phyloP scores from a whole-genome alignment of 495 filamentous ascomycete genomes.

The Tuber microsphaerosporum region DNA sequence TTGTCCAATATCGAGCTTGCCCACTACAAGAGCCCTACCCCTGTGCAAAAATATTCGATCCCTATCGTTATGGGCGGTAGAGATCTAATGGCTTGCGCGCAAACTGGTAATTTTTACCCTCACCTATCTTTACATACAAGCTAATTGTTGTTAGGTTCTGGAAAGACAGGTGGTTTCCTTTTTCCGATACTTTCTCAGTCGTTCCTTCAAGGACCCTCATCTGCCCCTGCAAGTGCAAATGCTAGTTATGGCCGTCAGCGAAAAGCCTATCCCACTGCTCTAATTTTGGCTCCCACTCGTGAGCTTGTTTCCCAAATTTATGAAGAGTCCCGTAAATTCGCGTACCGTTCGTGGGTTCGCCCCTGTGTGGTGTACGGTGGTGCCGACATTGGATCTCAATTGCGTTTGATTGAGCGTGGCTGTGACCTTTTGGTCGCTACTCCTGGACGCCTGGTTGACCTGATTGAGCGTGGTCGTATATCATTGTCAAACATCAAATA shows the following conservation, averaged over 20 bases:
- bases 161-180: constrained; percentile 98
- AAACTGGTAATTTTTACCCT: constrained; percentile 59
- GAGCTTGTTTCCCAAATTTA: constrained; percentile 98
- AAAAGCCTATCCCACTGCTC: constrained; percentile 90
- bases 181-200: constrained; percentile 97
- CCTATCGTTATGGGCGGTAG: constrained; percentile 94
- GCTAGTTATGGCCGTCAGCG: constrained; percentile 65
- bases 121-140: neutral
- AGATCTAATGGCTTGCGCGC: constrained; percentile 97
- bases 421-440: constrained; percentile 97
- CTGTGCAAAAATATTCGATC: constrained; percentile 96
- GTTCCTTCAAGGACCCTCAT: constrained; percentile 67
- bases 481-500: constrained; percentile 96
- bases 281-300: constrained; percentile 92
- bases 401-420: constrained; percentile 93
- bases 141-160: constrained; percentile 51
- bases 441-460: constrained; percentile 90
- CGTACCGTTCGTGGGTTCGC: constrained; percentile 96
- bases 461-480: constrained; percentile 97
- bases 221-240: constrained; percentile 53
- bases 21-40: constrained; percentile 87
- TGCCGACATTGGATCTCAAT: constrained; percentile 94
- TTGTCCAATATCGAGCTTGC: constrained; percentile 85
- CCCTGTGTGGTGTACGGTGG: constrained; percentile 98
- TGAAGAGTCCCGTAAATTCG: constrained; percentile 94